Percentiles rank a stretch among this genome's conserved stretches.
Evolutionary conservation across 345 rosid species (phyloP).

Genomic region (Eucalyptus coolabah): DNA sequence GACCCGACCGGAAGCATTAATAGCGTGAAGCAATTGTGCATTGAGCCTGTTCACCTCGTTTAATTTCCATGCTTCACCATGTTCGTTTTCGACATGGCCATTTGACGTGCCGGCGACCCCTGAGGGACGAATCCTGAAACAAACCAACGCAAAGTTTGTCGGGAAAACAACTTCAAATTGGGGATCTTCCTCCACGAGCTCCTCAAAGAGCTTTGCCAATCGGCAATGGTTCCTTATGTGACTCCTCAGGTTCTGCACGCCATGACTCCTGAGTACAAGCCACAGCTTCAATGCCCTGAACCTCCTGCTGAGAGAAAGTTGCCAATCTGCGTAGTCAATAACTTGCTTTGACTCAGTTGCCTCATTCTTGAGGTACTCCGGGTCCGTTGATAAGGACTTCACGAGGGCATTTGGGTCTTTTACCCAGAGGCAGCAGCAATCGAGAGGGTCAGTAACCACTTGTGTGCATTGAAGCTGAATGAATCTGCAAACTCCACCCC

Average conservation of each 20-base stretch:
- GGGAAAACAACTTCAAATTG: conserved; percentile 21
- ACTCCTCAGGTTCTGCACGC: conserved; percentile 19
- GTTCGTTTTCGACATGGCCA: neutral
- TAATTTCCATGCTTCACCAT: neutral
- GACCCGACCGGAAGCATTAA: conserved; percentile 18
- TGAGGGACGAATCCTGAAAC: conserved; percentile 26
- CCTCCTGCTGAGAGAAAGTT: conserved; percentile 33
- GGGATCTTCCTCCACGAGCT: conserved; percentile 8
- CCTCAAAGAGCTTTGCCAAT: conserved; percentile 30
- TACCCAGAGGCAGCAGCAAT: conserved; percentile 51
- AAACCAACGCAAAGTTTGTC: conserved; percentile 30
- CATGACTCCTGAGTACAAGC: conserved; percentile 39
- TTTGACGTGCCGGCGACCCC: neutral
- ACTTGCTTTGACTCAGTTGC: conserved; percentile 13
- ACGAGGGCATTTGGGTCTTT: conserved; percentile 30
- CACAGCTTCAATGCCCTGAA: conserved; percentile 38
- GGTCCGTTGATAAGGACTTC: conserved; percentile 22
- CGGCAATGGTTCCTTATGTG: conserved; percentile 22
- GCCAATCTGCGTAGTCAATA: conserved; percentile 54
- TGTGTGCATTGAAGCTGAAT: conserved; percentile 47
- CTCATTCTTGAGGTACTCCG: conserved; percentile 28
- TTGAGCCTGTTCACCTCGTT: conserved; percentile 12
- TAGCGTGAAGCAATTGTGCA: conserved; percentile 5
- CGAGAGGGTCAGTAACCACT: conserved; percentile 44
- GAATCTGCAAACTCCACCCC: conserved; percentile 40